phyloP scores from a whole-genome alignment of 768 basidiomycete species.

The Boletus coccyginus region DNA sequence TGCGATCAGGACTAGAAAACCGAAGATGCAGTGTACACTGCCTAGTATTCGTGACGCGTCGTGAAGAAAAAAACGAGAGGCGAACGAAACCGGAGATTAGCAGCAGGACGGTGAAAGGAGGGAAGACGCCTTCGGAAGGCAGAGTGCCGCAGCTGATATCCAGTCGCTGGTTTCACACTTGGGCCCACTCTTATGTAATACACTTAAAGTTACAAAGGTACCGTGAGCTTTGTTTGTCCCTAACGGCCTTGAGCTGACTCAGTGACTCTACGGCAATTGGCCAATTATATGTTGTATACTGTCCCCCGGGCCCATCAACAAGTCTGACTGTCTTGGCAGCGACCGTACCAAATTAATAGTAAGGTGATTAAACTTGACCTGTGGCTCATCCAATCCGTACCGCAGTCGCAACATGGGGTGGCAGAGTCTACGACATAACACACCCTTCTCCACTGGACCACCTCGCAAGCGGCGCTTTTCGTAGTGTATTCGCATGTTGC shows the following conservation, averaged over 20 bases:
- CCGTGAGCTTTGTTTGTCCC: too few species aligned
- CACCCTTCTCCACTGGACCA: background rate
- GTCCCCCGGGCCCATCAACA: too few species aligned
- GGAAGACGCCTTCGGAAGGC: slow-evolving; percentile 6
- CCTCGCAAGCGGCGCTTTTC: background rate
- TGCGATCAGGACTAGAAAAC: slow-evolving; percentile 8
- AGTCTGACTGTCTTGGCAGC: too few species aligned
- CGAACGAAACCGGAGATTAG: slow-evolving; percentile 23
- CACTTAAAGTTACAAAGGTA: background rate
- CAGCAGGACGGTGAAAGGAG: slow-evolving; percentile 19
- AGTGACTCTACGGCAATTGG: too few species aligned
- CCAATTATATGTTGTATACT: too few species aligned
- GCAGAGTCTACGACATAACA: too few species aligned
- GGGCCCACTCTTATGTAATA: background rate
- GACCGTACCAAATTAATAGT: background rate
- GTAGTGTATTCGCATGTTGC: background rate
- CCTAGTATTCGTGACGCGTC: slow-evolving; percentile 20
- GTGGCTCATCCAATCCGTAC: background rate
- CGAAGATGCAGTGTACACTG: slow-evolving; percentile 22
- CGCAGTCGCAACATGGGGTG: background rate
- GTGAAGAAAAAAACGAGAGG: slow-evolving; percentile 7
- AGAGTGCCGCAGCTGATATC: background rate
- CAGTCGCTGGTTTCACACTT: background rate
- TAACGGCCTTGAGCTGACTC: too few species aligned
- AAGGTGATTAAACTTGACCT: background rate